Evolutionary conservation across 2,329 filamentous ascomycete species (phyloP).

Genomic region (Epichloe hybrida): DNA sequence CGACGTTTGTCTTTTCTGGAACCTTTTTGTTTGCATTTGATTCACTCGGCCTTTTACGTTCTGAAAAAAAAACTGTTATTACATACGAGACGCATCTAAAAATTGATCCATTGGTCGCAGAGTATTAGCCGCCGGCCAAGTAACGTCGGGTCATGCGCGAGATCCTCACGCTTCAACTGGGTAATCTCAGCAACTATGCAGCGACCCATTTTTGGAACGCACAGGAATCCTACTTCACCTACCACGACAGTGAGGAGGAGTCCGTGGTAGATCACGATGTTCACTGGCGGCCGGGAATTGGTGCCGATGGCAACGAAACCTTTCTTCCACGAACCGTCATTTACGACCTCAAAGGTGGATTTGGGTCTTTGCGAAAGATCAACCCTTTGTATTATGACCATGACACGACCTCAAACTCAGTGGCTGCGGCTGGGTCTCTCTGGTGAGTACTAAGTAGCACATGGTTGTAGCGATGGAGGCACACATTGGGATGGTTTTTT

Average conservation of each 20-base stretch:
- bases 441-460: constrained; percentile 18
- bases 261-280: constrained; percentile 41
- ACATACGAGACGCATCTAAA: no score
- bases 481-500: background rate
- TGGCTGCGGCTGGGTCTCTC: constrained; percentile 18
- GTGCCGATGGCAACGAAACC: constrained; percentile 74
- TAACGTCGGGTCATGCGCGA: constrained; percentile 60
- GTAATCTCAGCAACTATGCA: constrained; percentile 82
- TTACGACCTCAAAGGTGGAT: constrained; percentile 89
- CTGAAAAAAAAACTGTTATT: no score
- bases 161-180: constrained; percentile 86
- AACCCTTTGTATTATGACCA: constrained; percentile 94
- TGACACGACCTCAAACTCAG: constrained; percentile 29
- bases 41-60: no score
- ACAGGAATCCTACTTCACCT: constrained; percentile 98
- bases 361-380: constrained; percentile 75
- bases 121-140: no score
- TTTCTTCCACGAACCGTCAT: constrained; percentile 85
- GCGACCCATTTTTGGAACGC: constrained; percentile 97
- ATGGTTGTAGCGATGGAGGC: background rate
- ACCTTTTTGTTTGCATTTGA: no score
- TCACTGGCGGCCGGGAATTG: constrained; percentile 75
- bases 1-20: no score
- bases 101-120: no score
- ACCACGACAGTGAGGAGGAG: constrained; percentile 35